Evolutionary conservation across 202 grass and related monocot genomes (phyloP), one percentile per base, ranked within the genome.

Genomic region (Cymbopogon flexuosus): DNA sequence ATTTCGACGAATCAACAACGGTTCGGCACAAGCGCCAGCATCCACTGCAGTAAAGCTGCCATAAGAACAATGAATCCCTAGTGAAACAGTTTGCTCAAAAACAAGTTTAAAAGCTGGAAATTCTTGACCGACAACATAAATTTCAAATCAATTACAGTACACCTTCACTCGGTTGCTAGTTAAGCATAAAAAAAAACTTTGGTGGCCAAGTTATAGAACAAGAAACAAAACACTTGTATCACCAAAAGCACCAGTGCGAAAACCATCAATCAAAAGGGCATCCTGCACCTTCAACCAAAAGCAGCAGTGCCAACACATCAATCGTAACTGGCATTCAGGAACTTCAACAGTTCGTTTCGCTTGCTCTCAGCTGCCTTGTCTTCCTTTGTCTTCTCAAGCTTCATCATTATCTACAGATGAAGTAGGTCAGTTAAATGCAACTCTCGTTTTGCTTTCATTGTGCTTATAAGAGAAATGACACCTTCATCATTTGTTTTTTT

Each of bases 291-390:
- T 43, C 31, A 41, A 56, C 12, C 31, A 52, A 30, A 27, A 27
- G 27, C 27, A 27, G 27, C 27, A 27, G 27, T 82, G 36, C 11
- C 0, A 12, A 12, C 24, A 31, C 62, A 45, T 90, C 42, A 97
- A 81, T 97, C 95, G 34, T 93, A 97, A 66, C 95, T 94, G 52
- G 95, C 91, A 89, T 97, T 97, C 41, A 97, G 86, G 75, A 97
- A 97, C 80, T 97, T 97, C 68, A 97, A 67, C 62, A 98, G 41
- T 67, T 98, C 88, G n/a, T 80, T 98, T 34, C 95, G 86, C 75
- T 98, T 98, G 84, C 65, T 95, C 81, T 98, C 92, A 18, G 95
- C 95, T 14, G 59, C 83, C 46, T 98, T 98, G 49, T 98, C 95
- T 89, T 98, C 92, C 73, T 98, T 98, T 16, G 92, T 86, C 86